A percentile compares a stretch with the other conserved stretches of the same genome.
Evolutionary conservation across 176 grass and related monocot species (phyloP).

Genomic region (Eleusine indica): DNA sequence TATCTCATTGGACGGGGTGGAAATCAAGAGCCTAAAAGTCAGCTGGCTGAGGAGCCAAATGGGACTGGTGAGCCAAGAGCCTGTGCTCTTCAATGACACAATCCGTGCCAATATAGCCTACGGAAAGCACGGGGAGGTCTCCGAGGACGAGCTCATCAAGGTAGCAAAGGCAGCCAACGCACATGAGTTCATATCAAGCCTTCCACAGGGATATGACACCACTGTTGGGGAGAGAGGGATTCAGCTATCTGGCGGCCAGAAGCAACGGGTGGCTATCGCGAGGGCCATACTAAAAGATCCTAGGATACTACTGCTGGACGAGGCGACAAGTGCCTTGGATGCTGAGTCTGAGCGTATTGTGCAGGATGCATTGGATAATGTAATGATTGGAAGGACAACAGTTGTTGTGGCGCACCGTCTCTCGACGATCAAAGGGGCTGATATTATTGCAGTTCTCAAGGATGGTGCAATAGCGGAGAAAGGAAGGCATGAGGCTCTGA

Average conservation of each 20-base stretch:
- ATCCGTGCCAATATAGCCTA: slow-evolving; percentile 79
- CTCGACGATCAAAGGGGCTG: slow-evolving; percentile 69
- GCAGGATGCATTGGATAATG: slow-evolving; percentile 69
- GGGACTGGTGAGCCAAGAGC: slow-evolving; percentile 82
- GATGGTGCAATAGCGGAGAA: slow-evolving; percentile 72
- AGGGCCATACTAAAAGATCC: slow-evolving; percentile 80
- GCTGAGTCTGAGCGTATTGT: slow-evolving; percentile 80
- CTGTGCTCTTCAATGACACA: slow-evolving; percentile 78
- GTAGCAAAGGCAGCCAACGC: slow-evolving; percentile 70
- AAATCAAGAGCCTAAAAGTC: slow-evolving; percentile 66
- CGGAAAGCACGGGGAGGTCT: slow-evolving; percentile 60
- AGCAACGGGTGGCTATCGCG: slow-evolving; percentile 75
- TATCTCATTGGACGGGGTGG: slow-evolving; percentile 62
- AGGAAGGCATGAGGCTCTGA: slow-evolving; percentile 64
- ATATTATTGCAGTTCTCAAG: slow-evolving; percentile 81
- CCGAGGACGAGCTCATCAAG: slow-evolving; percentile 72
- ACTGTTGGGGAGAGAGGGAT: slow-evolving; percentile 64
- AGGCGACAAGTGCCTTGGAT: slow-evolving; percentile 81
- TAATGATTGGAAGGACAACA: slow-evolving; percentile 80
- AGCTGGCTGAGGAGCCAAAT: slow-evolving; percentile 79
- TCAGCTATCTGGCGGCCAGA: slow-evolving; percentile 83
- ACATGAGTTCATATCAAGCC: slow-evolving; percentile 70
- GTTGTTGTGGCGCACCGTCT: slow-evolving; percentile 74
- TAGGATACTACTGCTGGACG: slow-evolving; percentile 74
- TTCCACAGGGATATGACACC: slow-evolving; percentile 81